These are phyloP conservation scores for Exophiala sideris DNA, from an alignment of 2,329 filamentous ascomycete genomes.

Conservation along the genomic window DNA sequence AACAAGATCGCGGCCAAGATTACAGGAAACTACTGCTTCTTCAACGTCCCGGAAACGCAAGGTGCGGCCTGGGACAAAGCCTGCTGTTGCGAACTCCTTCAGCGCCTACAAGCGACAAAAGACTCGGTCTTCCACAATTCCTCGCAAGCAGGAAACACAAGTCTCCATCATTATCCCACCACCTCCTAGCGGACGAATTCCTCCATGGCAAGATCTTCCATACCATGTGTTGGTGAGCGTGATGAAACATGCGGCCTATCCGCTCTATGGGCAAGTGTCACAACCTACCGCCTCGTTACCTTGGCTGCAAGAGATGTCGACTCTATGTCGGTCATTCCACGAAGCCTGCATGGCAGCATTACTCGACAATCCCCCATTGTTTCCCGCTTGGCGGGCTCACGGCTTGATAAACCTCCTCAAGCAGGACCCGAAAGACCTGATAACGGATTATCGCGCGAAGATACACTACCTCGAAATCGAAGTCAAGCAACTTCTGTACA, in stretches of 20 bases:
- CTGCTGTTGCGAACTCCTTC: slow-evolving; percentile 1
- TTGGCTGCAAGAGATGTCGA: slow-evolving; percentile 65
- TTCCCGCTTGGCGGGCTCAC: slow-evolving; percentile 49
- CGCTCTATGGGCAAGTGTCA: slow-evolving; percentile 51
- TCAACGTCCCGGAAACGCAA: slow-evolving; percentile 2
- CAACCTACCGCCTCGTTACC: slow-evolving; percentile 43
- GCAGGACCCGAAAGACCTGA: slow-evolving; percentile 42
- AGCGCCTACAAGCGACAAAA: slow-evolving; percentile 17
- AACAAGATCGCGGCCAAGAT: background rate
- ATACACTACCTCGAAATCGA: slow-evolving; percentile 68
- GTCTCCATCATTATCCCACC: background rate
- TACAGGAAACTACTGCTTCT: background rate
- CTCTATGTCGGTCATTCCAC: slow-evolving; percentile 61
- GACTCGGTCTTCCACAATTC: background rate
- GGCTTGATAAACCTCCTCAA: slow-evolving; percentile 54
- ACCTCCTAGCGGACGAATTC: slow-evolving; percentile 35
- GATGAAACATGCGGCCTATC: slow-evolving; percentile 64
- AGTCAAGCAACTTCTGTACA: slow-evolving; percentile 55
- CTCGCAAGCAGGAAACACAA: background rate
- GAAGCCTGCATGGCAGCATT: slow-evolving; percentile 72
- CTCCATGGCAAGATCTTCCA: slow-evolving; percentile 60
- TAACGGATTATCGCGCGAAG: slow-evolving; percentile 64
- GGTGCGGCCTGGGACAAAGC: background rate
- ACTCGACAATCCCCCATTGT: slow-evolving; percentile 66
- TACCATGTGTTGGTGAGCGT: slow-evolving; percentile 68